Evolutionary conservation across 2,329 filamentous ascomycete genomes (phyloP), one percentile per base, ranked within the genome.

Genomic region (Didymellaceae sp.): DNA sequence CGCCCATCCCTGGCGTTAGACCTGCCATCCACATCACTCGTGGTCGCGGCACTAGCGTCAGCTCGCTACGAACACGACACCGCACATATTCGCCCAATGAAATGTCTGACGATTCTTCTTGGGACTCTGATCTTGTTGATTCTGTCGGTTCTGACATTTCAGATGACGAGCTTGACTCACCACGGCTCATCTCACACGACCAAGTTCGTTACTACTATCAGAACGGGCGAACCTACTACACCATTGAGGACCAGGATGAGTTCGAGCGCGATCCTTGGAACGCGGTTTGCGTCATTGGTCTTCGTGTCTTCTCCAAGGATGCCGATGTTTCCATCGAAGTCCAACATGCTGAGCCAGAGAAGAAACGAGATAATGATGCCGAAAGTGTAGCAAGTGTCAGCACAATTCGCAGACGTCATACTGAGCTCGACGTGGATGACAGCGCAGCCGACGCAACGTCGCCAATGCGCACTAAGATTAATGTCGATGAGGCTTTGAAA

Each of bases 231-330:
- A 59, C 65, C 24, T 59, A 62, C 26, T 63, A 59, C 2, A 55
- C 62, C 21, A 47, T 70, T 6, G 66, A 68, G 4, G 74, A 75
- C 1, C 71, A 75, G 34, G 75, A 76, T 21, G 74, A 78, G 26
- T 78, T 79, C 43, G 74, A 72, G 32, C 71, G 74, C 14, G 78
- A 81, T 52, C 82, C 82, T 0, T 86, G 83, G 83, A 84, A 85
- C 59, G 83, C 83, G 0, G 77, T 85, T 1, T 84, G 81, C 54
- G 82, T 86, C 13, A 77, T 86, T 4, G 83, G 83, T 0, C 65
- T 86, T 22, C 74, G 82, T 5, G 82, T 86, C 0, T 86, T 83
- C 60, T 79, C 77, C 8, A 77, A 81, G 52, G 79, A 82, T 33
- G 72, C 70, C 0, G 73, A 75, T 21, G 75, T 84, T 26, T 77